These are phyloP conservation scores for Talaromyces sp. DNA, from an alignment of 2,329 filamentous ascomycete species.

Conservation along the genomic window DNA sequence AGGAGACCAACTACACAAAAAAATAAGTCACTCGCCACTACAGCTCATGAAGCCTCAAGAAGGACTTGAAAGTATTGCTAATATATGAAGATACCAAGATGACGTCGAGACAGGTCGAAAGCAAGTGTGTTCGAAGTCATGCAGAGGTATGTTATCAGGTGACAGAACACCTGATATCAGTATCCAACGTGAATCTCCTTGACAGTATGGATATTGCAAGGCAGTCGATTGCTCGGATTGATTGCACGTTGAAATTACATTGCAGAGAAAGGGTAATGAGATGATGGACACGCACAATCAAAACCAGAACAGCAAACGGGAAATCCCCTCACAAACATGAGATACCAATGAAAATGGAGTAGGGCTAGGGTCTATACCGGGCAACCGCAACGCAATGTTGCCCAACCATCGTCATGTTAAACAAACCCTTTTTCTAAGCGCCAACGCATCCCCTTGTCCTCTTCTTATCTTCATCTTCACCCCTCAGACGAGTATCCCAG, in stretches of 20 bases:
- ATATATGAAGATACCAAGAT: no score
- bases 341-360: neutral
- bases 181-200: neutral
- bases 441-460: neutral
- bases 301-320: neutral
- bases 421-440: neutral
- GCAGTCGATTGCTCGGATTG: neutral
- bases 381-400: neutral
- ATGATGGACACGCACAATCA: neutral
- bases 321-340: neutral
- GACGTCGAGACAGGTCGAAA: no score
- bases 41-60: no score
- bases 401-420: neutral
- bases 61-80: no score
- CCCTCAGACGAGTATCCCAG: neutral
- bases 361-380: neutral
- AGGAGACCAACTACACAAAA: no score
- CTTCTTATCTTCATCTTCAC: neutral
- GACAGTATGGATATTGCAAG: neutral
- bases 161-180: no score
- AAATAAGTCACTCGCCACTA: no score
- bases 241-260: no score
- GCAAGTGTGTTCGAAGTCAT: neutral
- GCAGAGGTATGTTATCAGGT: neutral
- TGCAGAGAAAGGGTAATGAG: neutral